Evolutionary conservation across 169 alveolate genomes (phyloP).

Genomic region (Eimeria tenella): DNA sequence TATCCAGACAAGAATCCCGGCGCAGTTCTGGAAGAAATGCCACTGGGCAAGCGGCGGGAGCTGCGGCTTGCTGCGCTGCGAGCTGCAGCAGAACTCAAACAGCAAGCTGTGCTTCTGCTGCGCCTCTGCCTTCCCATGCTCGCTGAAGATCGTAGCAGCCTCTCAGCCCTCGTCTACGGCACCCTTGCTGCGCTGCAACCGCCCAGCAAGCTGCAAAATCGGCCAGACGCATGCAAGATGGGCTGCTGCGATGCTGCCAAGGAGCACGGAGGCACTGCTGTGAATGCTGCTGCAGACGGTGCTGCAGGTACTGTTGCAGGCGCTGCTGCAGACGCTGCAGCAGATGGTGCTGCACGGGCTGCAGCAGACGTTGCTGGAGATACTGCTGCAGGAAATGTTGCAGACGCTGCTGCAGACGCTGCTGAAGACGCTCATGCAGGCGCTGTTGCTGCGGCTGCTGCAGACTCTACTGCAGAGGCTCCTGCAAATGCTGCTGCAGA

Average conservation of each 20-base stretch:
- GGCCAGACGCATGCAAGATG: neutral
- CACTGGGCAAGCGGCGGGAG: conserved; percentile 59
- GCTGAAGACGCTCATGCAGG: no score
- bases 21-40: conserved; percentile 27
- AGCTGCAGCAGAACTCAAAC: conserved; percentile 42
- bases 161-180: neutral
- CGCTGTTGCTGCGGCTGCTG: no score
- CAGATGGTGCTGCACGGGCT: no score
- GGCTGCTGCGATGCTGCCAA: neutral
- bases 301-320: neutral
- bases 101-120: conserved; percentile 31
- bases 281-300: neutral
- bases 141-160: neutral
- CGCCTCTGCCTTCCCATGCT: neutral
- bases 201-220: conserved; percentile 39
- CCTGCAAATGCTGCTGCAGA: no score
- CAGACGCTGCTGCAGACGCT: no score
- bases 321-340: no score
- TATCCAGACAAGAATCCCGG: conserved; percentile 36
- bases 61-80: conserved; percentile 34
- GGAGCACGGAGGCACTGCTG: neutral
- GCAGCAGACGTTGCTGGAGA: no score
- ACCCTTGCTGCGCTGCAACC: conserved; percentile 30
- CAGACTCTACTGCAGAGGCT: no score
- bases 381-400: no score